A percentile compares a stretch with the other conserved stretches of the same genome.
phyloP scores from a whole-genome alignment of 208 protist genomes.

The Trypanosoma vivax region DNA sequence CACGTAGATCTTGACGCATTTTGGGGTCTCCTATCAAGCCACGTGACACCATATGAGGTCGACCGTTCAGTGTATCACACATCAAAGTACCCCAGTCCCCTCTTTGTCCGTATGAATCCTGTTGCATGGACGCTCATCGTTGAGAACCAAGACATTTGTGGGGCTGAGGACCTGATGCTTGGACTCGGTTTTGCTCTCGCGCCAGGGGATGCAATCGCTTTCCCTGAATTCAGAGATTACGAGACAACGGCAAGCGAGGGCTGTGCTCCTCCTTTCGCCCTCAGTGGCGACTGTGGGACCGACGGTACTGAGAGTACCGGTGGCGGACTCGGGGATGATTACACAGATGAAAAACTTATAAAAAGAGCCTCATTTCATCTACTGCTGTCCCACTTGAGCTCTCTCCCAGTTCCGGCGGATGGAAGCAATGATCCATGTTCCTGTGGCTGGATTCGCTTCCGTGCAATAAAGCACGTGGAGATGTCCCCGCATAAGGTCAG shows the following conservation, averaged over 20 bases:
- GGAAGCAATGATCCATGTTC: no score
- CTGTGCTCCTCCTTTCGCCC: background rate
- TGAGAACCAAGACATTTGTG: constrained; percentile 10
- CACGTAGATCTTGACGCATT: constrained; percentile 16
- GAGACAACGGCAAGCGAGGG: background rate
- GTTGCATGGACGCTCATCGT: constrained; percentile 12
- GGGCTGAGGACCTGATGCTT: constrained; percentile 21
- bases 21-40: constrained; percentile 12
- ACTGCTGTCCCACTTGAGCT: no score
- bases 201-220: background rate
- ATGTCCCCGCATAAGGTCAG: no score
- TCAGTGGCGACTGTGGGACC: no score
- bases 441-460: no score
- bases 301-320: no score
- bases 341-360: no score
- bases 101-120: constrained; percentile 19
- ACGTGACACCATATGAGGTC: constrained; percentile 18
- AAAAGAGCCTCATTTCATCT: no score
- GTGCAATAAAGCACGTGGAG: no score
- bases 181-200: constrained; percentile 19
- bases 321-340: no score
- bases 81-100: constrained; percentile 16
- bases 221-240: constrained; percentile 12
- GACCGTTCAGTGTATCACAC: constrained; percentile 16
- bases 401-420: no score